Evolutionary conservation across 371 early-diverging fungal genomes (phyloP), one percentile per base, ranked within the genome.

Genomic region (Mortierella sp.): DNA sequence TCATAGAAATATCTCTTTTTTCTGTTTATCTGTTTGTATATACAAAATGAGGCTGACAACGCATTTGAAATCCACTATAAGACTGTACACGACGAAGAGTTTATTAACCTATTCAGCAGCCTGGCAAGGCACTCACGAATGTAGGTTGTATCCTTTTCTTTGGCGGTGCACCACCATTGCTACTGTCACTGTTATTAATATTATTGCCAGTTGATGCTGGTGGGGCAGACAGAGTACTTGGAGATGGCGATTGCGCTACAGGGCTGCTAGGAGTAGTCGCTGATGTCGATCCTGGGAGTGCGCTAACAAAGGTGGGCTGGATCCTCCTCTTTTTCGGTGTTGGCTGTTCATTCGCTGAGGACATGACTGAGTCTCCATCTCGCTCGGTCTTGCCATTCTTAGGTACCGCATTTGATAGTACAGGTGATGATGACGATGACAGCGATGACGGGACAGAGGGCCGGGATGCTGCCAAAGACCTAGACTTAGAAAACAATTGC

Each of bases 41-140:
- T 28, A 28, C 36, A 50, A n/a, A 50, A 50, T 5, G 50, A 6
- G 22, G 19, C 22, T 60, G 28, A 28, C n/a, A 33, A 41, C 15
- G 11, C 59, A 43, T 43, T 10, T 15, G 13, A 43, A 7, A 10
- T 13, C 3, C 43, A 7, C 10, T 43, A 10, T 43, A 10, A 13
- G 13, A 13, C 10, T 33, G 62, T 19, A 65, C 36, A 15, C 33
- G 13, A 47, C n/a, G 9, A 48, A 13, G 10, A 15, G 7, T 36
- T 16, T 64, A 32, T 64, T 64, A 2, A 32, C 16, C 59, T 1
- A 22, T 1, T 69, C 57, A 79, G 21, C 58, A 70, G 10, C 74
- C 79, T 15, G 79, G 79, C n/a, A 81, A 33, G 8, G 81, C 76
- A 50, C 81, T 75, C 45, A 81, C 81, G 65, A 81, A 75, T 24